Evolutionary conservation across 2,329 filamentous ascomycete species (phyloP).

Genomic region (Aureobasidium sp.): DNA sequence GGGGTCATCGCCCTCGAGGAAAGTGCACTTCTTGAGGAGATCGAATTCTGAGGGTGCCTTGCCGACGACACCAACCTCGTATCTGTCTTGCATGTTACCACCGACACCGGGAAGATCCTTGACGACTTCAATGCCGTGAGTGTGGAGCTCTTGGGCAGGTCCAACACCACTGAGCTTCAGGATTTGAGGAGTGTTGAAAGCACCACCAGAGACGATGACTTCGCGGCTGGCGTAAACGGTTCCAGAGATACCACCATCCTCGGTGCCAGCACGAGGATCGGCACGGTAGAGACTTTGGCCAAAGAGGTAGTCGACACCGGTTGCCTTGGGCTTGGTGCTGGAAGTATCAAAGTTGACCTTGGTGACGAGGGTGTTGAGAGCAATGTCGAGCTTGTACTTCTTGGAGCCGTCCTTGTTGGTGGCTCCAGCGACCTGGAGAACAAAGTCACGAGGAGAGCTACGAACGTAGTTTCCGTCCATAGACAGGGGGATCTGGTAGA

Average conservation of each 20-base stretch:
- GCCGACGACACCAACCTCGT: conserved; percentile 47
- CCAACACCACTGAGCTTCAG: conserved; percentile 61
- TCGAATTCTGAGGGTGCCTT: conserved; percentile 32
- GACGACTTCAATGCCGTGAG: conserved; percentile 48
- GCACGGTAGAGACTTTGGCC: conserved; percentile 36
- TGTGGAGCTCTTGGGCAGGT: conserved; percentile 45
- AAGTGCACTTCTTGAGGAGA: conserved; percentile 35
- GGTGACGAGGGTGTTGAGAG: conserved; percentile 57
- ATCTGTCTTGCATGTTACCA: conserved; percentile 57
- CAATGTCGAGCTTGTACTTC: conserved; percentile 51
- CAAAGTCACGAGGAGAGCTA: conserved; percentile 50
- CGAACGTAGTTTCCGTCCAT: conserved; percentile 41
- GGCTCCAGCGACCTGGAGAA: conserved; percentile 46
- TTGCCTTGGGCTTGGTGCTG: conserved; percentile 44
- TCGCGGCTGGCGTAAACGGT: conserved; percentile 38
- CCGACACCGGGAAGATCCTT: conserved; percentile 57
- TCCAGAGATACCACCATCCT: conserved; percentile 33
- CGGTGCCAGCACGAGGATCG: conserved; percentile 27
- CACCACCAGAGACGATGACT: conserved; percentile 45
- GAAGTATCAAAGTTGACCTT: conserved; percentile 60
- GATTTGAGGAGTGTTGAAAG: conserved; percentile 59
- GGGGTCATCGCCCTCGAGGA: conserved; percentile 31
- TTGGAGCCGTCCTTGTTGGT: conserved; percentile 44
- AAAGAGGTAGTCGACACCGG: conserved; percentile 38
- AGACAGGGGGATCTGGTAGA: conserved; percentile 54